phyloP scores from a whole-genome alignment of 2,329 filamentous ascomycete genomes.

The Penicillium sp. region DNA sequence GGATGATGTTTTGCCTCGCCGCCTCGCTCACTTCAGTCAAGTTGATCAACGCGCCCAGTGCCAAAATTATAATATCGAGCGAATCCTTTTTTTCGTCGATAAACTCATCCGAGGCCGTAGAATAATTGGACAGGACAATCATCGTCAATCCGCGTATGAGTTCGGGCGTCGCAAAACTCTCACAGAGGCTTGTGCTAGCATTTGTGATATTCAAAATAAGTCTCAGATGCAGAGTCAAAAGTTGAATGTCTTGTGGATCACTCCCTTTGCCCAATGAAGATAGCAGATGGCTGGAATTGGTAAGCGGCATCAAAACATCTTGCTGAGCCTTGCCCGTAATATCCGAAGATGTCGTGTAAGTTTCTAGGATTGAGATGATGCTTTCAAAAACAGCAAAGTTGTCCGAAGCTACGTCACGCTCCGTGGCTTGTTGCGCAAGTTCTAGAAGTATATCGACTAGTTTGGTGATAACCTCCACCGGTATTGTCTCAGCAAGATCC shows the following conservation, averaged over 20 bases:
- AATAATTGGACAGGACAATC: conserved; percentile 33
- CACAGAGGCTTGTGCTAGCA: conserved; percentile 66
- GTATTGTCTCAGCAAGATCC: conserved; percentile 24
- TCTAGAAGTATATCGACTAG: conserved; percentile 29
- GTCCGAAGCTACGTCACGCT: conserved; percentile 10
- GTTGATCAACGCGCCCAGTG: conserved; percentile 81
- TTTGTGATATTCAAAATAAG: conserved; percentile 84
- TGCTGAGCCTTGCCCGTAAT: conserved; percentile 24
- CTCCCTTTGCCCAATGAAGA: conserved; percentile 15
- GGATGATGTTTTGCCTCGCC: conserved; percentile 52
- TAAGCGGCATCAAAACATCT: conserved; percentile 26
- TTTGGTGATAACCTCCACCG: conserved; percentile 23
- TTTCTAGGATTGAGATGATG: conserved; percentile 36
- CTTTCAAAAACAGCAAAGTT: conserved; percentile 23
- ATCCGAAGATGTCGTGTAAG: conserved; percentile 29
- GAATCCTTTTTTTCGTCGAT: conserved; percentile 48
- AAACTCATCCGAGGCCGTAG: conserved; percentile 26
- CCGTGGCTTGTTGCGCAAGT: conserved; percentile 16
- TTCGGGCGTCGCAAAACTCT: conserved; percentile 55
- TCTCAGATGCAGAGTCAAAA: conserved; percentile 52
- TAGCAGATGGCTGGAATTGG: conserved; percentile 39
- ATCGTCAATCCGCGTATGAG: conserved; percentile 35
- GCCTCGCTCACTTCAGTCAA: conserved; percentile 71
- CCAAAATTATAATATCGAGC: conserved; percentile 70
- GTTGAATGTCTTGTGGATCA: conserved; percentile 21